phyloP scores from a whole-genome alignment of 176 grass and related monocot species.

The Stipa capillata region DNA sequence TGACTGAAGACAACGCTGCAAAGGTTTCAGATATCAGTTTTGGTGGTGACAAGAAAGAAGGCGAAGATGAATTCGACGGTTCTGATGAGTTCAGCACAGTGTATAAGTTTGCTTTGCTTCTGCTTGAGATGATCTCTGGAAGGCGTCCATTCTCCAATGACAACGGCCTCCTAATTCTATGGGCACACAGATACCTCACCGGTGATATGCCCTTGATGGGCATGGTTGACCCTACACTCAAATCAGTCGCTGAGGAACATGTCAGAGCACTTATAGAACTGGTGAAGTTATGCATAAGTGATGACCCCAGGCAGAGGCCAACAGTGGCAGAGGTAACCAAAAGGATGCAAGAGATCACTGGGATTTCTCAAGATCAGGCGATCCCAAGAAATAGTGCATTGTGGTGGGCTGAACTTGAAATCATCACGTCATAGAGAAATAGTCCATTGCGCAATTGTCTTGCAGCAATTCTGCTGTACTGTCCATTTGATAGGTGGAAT shows the following conservation, averaged over 20 bases:
- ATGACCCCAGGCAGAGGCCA: slow-evolving; percentile 35
- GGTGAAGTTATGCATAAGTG: slow-evolving; percentile 52
- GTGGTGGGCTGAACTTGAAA: slow-evolving; percentile 96
- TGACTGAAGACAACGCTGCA: slow-evolving; percentile 80
- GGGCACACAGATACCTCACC: slow-evolving; percentile 69
- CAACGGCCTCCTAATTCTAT: slow-evolving; percentile 67
- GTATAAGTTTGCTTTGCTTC: slow-evolving; percentile 74
- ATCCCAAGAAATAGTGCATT: slow-evolving; percentile 39
- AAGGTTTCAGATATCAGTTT: slow-evolving; percentile 57
- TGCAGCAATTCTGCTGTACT: background rate
- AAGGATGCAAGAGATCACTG: slow-evolving; percentile 62
- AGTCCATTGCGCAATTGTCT: background rate
- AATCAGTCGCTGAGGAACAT: slow-evolving; percentile 49
- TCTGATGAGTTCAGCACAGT: slow-evolving; percentile 36
- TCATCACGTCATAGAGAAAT: slow-evolving; percentile 35
- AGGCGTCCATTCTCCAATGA: slow-evolving; percentile 78
- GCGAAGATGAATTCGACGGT: background rate
- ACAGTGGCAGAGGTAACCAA: slow-evolving; percentile 40
- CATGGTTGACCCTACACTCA: slow-evolving; percentile 76
- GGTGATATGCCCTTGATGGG: slow-evolving; percentile 40
- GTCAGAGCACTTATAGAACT: slow-evolving; percentile 39
- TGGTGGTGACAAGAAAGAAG: slow-evolving; percentile 24
- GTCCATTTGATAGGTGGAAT: background rate
- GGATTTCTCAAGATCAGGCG: slow-evolving; percentile 44
- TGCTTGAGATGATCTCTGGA: slow-evolving; percentile 90